Evolutionary conservation across 257 asterid species (phyloP).

Genomic region (Verbascum thapsus): DNA sequence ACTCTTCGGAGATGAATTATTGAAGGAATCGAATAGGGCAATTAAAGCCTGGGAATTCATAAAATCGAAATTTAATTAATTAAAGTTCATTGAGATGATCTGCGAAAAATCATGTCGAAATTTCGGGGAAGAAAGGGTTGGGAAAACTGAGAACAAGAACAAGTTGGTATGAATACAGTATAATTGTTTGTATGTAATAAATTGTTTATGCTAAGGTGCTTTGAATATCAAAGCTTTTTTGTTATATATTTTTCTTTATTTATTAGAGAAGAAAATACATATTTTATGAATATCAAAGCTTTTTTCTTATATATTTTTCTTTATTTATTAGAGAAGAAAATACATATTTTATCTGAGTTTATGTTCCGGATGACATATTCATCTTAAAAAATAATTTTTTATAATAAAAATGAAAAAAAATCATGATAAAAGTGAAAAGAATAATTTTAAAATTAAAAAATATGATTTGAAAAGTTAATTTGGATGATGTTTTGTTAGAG

Average conservation of each 20-base stretch:
- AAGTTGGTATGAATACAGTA: too few relatives aligned
- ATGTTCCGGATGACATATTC: too few relatives aligned
- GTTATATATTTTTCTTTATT: constrained; percentile 15
- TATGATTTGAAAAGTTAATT: too few relatives aligned
- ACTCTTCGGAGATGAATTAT: constrained; percentile 19
- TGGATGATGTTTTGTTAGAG: too few relatives aligned
- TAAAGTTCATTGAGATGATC: constrained; percentile 22
- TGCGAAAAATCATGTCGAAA: constrained; percentile 21
- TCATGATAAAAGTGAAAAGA: too few relatives aligned
- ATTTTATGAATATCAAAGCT: too few relatives aligned
- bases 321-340: too few relatives aligned
- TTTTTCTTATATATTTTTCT: constrained; percentile 16
- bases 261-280: too few relatives aligned
- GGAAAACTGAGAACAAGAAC: constrained; percentile 23
- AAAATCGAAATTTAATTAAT: constrained; percentile 31
- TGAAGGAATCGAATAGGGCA: constrained; percentile 28
- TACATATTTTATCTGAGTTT: too few relatives aligned
- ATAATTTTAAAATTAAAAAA: too few relatives aligned
- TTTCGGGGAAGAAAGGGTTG: constrained; percentile 17
- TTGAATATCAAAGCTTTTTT: constrained; percentile 38
- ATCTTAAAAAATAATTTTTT: too few relatives aligned
- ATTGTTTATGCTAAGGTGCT: constrained; percentile 39
- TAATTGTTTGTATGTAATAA: constrained; percentile 10
- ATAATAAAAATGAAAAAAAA: too few relatives aligned
- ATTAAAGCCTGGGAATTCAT: constrained; percentile 32